Percentiles rank a stretch among this genome's conserved stretches.
Evolutionary conservation across 768 basidiomycete species (phyloP).

Genomic region (Podaxis sp.): DNA sequence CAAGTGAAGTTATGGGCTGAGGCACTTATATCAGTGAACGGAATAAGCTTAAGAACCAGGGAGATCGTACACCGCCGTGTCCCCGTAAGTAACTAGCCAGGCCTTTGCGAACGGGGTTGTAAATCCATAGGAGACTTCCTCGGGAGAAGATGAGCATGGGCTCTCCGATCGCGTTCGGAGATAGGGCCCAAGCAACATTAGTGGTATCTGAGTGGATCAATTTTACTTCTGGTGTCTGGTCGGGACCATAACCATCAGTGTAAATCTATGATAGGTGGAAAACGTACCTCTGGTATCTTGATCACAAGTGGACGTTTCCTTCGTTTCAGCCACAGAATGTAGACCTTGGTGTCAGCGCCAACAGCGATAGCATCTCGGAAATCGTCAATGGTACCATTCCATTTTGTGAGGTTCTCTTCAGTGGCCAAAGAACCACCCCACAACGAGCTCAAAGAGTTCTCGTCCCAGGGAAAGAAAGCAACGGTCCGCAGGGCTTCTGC

Average conservation of each 20-base stretch:
- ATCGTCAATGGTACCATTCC: constrained; percentile 41
- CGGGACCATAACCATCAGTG: background rate
- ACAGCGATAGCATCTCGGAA: constrained; percentile 53
- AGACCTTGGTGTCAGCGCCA: constrained; percentile 31
- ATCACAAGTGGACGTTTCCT: constrained; percentile 29
- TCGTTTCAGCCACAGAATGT: constrained; percentile 31
- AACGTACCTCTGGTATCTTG: constrained; percentile 30
- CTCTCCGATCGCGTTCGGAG: constrained; percentile 36
- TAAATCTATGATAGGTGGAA: background rate
- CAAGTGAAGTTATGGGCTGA: constrained; percentile 64
- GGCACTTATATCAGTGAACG: constrained; percentile 1
- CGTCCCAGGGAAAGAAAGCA: constrained; percentile 46
- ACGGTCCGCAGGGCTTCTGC: constrained; percentile 33
- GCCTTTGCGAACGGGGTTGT: constrained; percentile 36
- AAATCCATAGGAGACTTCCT: constrained; percentile 51
- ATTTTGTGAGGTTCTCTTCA: constrained; percentile 29
- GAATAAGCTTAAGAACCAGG: background rate
- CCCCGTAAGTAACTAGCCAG: constrained; percentile 53
- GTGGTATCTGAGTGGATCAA: constrained; percentile 28
- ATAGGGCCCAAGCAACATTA: constrained; percentile 57
- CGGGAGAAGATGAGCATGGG: constrained; percentile 58
- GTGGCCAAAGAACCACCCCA: constrained; percentile 30
- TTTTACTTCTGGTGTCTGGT: constrained; percentile 6
- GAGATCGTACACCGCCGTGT: constrained; percentile 63
- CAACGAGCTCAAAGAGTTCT: constrained; percentile 31